phyloP scores from a whole-genome alignment of 2,329 filamentous ascomycete species.

The Knufia fluminis region DNA sequence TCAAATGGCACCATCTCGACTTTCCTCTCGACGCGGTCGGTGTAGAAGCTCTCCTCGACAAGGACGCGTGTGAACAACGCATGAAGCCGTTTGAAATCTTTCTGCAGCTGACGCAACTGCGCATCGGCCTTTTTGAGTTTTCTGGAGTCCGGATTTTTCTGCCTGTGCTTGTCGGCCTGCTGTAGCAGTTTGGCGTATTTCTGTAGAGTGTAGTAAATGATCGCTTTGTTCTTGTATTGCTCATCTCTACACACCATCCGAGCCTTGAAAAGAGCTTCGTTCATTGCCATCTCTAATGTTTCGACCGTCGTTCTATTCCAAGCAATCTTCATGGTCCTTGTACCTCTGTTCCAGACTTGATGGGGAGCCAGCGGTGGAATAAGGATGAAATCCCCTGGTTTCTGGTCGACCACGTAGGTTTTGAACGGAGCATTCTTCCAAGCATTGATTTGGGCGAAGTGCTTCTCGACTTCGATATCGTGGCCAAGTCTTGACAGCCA shows the following conservation, averaged over 20 bases:
- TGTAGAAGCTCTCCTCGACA: slow-evolving; percentile 75
- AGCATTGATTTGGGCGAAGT: slow-evolving; percentile 90
- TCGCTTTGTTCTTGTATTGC: slow-evolving; percentile 97
- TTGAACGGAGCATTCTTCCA: slow-evolving; percentile 93
- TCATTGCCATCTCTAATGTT: slow-evolving; percentile 74
- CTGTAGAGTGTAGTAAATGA: slow-evolving; percentile 75
- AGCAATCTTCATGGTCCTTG: slow-evolving; percentile 90
- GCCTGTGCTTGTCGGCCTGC: slow-evolving; percentile 50
- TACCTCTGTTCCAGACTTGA: slow-evolving; percentile 97
- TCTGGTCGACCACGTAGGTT: slow-evolving; percentile 87
- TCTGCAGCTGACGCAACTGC: slow-evolving; percentile 61
- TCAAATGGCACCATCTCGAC: slow-evolving; percentile 74
- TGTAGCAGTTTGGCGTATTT: slow-evolving; percentile 60
- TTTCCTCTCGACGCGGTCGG: slow-evolving; percentile 49
- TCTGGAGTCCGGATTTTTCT: slow-evolving; percentile 26
- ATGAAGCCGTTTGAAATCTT: slow-evolving; percentile 76
- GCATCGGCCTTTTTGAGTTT: slow-evolving; percentile 32
- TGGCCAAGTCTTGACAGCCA: slow-evolving; percentile 89
- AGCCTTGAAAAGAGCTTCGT: slow-evolving; percentile 79
- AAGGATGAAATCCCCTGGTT: slow-evolving; percentile 81
- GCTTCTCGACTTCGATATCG: slow-evolving; percentile 92
- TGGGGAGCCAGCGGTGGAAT: slow-evolving; percentile 89
- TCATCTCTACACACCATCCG: slow-evolving; percentile 91
- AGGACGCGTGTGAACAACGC: slow-evolving; percentile 68
- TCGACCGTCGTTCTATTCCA: slow-evolving; percentile 96